Conservation (phyloP, 495 filamentous ascomycete species). For the Penicillium salamii region DNA sequence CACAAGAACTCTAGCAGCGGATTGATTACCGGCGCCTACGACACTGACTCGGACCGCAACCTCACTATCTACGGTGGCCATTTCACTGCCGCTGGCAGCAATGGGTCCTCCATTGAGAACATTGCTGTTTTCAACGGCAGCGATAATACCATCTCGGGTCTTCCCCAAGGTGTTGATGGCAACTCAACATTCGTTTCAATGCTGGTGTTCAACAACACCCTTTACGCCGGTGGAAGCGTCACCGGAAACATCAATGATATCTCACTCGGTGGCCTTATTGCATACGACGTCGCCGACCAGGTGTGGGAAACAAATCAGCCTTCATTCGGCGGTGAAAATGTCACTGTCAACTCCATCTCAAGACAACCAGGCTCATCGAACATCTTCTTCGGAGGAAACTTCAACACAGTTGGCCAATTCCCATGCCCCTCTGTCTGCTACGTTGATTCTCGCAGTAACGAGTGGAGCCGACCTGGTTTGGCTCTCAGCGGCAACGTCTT, state of each 20-base stretch:
- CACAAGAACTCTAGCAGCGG: slow-evolving; percentile 55
- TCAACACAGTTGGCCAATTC: slow-evolving; percentile 76
- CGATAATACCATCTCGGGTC: slow-evolving; percentile 63
- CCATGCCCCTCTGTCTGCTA: slow-evolving; percentile 78
- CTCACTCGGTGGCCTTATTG: slow-evolving; percentile 68
- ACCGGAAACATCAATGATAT: slow-evolving; percentile 64
- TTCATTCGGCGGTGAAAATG: slow-evolving; percentile 63
- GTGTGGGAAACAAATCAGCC: slow-evolving; percentile 63
- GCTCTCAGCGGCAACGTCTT: slow-evolving; percentile 66
- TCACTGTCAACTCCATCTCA: slow-evolving; percentile 72
- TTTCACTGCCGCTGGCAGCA: slow-evolving; percentile 67
- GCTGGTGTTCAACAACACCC: slow-evolving; percentile 59
- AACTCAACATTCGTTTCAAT: slow-evolving; percentile 76
- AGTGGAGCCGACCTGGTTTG: slow-evolving; percentile 76
- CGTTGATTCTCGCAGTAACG: slow-evolving; percentile 60
- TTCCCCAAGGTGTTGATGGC: slow-evolving; percentile 60
- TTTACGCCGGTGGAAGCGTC: slow-evolving; percentile 81
- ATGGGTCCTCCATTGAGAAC: slow-evolving; percentile 73
- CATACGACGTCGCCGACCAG: slow-evolving; percentile 67
- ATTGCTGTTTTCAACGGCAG: slow-evolving; percentile 70
- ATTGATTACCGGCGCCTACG: slow-evolving; percentile 73
- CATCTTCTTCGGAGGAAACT: slow-evolving; percentile 83
- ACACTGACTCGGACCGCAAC: slow-evolving; percentile 65
- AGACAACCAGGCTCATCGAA: slow-evolving; percentile 62
- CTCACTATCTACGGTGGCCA: slow-evolving; percentile 86